Base-by-base conservation (phyloP, 139 green algal species). In the Pleodorina starrii region DNA sequence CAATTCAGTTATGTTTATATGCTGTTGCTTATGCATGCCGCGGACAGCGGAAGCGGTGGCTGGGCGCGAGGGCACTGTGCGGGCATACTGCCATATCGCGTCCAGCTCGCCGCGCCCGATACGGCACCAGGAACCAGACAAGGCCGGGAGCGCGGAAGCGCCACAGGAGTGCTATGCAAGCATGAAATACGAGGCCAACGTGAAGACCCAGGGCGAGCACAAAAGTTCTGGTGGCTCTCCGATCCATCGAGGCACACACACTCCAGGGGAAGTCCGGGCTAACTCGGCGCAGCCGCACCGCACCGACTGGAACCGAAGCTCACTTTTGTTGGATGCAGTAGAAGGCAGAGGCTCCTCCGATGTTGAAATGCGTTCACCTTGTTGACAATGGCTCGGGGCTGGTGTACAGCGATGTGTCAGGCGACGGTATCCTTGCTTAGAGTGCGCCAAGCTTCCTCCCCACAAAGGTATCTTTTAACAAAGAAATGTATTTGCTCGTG, bases 191-290 rank as follows among this genome's bases (percentile, higher is more conserved):
- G n/a, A n/a, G n/a, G n/a, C n/a, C n/a, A n/a, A n/a, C n/a, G n/a
- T n/a, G n/a, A n/a, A n/a, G n/a, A n/a, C n/a, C n/a, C n/a, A n/a
- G n/a, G n/a, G n/a, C n/a, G n/a, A n/a, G n/a, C n/a, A n/a, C n/a
- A n/a, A n/a, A n/a, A n/a, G n/a, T n/a, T n/a, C n/a, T n/a, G n/a
- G n/a, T n/a, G n/a, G n/a, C n/a, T n/a, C n/a, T n/a, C 72, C 72
- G 72, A 80, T 80, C 72, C 72, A 80, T 80, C 72, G 72, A 51
- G 40, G 21, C 21, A n/a, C 72, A 77, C 27, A 25, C 72, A 43
- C 72, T 80, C 72, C 72, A 80, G 72, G 72, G 72, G 4, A 4
- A 29, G 48, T 12, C 48, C 11, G 12, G 48, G 10, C 48, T 57
- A 21, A 57, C 48, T 57, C 11, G 48, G 48, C 48, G 48, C 48